These are phyloP conservation scores for Purpureocillium takamizusanense DNA, from an alignment of 2,329 filamentous ascomycete genomes.

Conservation along the genomic window DNA sequence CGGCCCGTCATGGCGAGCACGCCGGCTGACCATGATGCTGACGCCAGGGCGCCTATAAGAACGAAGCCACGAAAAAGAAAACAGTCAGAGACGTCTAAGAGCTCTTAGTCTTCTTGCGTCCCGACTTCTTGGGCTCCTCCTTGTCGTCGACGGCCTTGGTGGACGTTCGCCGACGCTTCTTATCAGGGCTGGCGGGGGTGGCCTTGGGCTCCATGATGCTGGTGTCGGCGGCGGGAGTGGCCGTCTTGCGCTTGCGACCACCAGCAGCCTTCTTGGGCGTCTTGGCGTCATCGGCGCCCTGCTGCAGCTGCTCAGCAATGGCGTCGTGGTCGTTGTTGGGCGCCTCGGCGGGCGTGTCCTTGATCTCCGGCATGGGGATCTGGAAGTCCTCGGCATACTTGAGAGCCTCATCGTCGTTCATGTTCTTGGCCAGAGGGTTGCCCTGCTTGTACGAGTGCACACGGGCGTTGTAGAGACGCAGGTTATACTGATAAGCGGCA, in stretches of 20 bases:
- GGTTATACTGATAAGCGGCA: slow-evolving; percentile 58
- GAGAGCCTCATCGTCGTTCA: slow-evolving; percentile 52
- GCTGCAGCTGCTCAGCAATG: slow-evolving; percentile 50
- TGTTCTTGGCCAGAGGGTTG: slow-evolving; percentile 48
- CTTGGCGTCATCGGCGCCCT: slow-evolving; percentile 38
- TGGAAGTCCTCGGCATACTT: slow-evolving; percentile 50
- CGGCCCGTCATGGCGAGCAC: too few relatives aligned
- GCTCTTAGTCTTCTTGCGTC: slow-evolving; percentile 48
- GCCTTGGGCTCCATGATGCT: slow-evolving; percentile 27
- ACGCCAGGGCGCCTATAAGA: background rate
- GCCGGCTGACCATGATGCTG: too few relatives aligned
- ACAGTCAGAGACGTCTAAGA: slow-evolving; percentile 15
- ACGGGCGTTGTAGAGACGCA: slow-evolving; percentile 55
- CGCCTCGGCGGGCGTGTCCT: slow-evolving; percentile 25
- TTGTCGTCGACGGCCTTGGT: slow-evolving; percentile 43
- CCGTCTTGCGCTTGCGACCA: slow-evolving; percentile 48
- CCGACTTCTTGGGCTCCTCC: slow-evolving; percentile 52
- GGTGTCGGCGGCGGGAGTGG: slow-evolving; percentile 29
- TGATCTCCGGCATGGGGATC: slow-evolving; percentile 43
- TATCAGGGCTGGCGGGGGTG: slow-evolving; percentile 45
- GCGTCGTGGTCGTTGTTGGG: slow-evolving; percentile 41
- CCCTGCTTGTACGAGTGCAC: slow-evolving; percentile 56
- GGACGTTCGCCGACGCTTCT: slow-evolving; percentile 53
- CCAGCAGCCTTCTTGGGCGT: slow-evolving; percentile 47
- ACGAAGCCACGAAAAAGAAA: background rate